These are phyloP conservation scores for Punctularia strigosozonata DNA, from an alignment of 768 basidiomycete species.

Conservation along the genomic window DNA sequence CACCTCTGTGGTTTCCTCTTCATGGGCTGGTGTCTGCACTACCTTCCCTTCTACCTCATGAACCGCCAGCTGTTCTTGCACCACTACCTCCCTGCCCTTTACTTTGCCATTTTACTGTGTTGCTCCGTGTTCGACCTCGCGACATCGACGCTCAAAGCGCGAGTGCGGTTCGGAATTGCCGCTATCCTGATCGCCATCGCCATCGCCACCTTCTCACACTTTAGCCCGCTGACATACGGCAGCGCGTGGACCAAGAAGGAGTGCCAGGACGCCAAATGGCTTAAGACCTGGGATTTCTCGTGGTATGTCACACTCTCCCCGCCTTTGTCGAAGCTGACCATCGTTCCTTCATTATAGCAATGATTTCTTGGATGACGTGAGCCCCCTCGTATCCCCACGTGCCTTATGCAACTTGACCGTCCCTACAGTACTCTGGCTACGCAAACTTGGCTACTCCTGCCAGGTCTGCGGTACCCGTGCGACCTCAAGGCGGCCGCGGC, in stretches of 20 bases:
- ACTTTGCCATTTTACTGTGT: slow-evolving; percentile 75
- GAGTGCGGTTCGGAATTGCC: slow-evolving; percentile 71
- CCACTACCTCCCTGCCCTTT: slow-evolving; percentile 96
- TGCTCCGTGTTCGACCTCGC: slow-evolving; percentile 76
- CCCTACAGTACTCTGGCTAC: slow-evolving; percentile 37
- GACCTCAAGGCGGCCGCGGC: slow-evolving; percentile 41
- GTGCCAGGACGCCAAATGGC: slow-evolving; percentile 70
- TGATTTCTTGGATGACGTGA: slow-evolving; percentile 58
- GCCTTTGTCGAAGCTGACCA: not conserved
- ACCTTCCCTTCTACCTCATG: slow-evolving; percentile 97
- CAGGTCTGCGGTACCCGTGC: slow-evolving; percentile 26
- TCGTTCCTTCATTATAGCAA: slow-evolving; percentile 26
- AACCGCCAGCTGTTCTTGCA: slow-evolving; percentile 93
- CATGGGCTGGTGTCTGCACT: slow-evolving; percentile 87
- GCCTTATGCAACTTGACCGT: slow-evolving; percentile 24
- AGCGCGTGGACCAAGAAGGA: slow-evolving; percentile 74
- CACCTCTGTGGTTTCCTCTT: slow-evolving; percentile 83
- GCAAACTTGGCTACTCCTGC: slow-evolving; percentile 25
- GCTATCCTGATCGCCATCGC: slow-evolving; percentile 61
- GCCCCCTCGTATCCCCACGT: slow-evolving; percentile 15
- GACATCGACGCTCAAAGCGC: slow-evolving; percentile 68
- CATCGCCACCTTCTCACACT: slow-evolving; percentile 66
- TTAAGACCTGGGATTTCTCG: slow-evolving; percentile 93
- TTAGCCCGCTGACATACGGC: slow-evolving; percentile 80
- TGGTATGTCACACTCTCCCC: slow-evolving; percentile 37